phyloP scores from a whole-genome alignment of 2,329 filamentous ascomycete species.

The Nothopassalora personata region DNA sequence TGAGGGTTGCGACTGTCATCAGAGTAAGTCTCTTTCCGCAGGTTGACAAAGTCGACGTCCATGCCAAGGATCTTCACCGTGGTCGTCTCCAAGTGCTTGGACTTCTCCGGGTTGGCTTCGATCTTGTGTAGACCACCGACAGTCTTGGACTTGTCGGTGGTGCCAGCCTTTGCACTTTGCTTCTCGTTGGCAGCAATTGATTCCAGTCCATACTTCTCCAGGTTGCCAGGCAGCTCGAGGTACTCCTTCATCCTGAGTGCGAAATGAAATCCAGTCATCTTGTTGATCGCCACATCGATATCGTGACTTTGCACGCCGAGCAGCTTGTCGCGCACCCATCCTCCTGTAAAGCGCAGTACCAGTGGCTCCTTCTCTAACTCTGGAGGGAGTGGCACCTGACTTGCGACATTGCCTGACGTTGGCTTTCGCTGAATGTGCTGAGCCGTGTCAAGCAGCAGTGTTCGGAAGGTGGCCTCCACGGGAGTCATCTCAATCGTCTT shows the following conservation, averaged over 20 bases:
- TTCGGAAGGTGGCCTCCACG: conserved; percentile 65
- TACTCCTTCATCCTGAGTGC: conserved; percentile 64
- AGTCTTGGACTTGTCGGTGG: conserved; percentile 48
- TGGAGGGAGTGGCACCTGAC: conserved; percentile 37
- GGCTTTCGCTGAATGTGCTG: conserved; percentile 54
- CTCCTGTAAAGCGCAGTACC: conserved; percentile 72
- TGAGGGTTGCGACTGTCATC: conserved; percentile 85
- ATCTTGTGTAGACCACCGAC: conserved; percentile 81
- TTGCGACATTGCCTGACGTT: conserved; percentile 19
- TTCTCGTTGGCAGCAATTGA: conserved; percentile 34
- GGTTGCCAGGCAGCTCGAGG: conserved; percentile 56
- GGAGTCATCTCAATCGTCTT: conserved; percentile 55
- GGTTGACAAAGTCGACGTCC: conserved; percentile 90
- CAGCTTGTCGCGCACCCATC: conserved; percentile 83
- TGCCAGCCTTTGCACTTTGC: conserved; percentile 36
- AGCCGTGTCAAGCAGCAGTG: conserved; percentile 78
- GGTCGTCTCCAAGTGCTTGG: conserved; percentile 89
- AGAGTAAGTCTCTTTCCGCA: conserved; percentile 84
- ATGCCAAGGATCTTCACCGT: conserved; percentile 79
- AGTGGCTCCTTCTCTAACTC: conserved; percentile 43
- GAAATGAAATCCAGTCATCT: conserved; percentile 75
- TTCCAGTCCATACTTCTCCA: conserved; percentile 54
- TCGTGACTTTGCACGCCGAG: conserved; percentile 68
- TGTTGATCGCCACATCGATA: conserved; percentile 80
- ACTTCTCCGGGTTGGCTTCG: conserved; percentile 88